These are phyloP conservation scores for Chaetomiaceae sp. DNA, from an alignment of 2,329 filamentous ascomycete species.

Conservation along the genomic window DNA sequence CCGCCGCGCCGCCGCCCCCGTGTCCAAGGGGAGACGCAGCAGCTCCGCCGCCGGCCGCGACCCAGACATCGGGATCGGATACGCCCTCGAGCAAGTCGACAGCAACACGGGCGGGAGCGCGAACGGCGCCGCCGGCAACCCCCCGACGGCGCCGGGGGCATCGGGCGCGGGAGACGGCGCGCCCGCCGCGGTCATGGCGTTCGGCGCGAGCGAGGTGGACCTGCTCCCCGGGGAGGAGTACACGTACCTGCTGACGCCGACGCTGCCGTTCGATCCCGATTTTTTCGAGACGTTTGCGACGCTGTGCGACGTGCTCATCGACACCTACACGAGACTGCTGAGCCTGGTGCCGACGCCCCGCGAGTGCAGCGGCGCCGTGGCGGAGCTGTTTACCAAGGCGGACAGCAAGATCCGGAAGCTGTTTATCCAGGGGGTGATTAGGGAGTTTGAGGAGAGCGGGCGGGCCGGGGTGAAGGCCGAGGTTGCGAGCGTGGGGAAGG, in stretches of 20 bases:
- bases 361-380: constrained; percentile 64
- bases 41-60: constrained; percentile 34
- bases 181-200: constrained; percentile 47
- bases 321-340: constrained; percentile 79
- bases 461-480: constrained; percentile 72
- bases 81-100: constrained; percentile 19
- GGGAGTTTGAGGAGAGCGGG: constrained; percentile 89
- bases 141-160: too few relatives aligned
- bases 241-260: constrained; percentile 81
- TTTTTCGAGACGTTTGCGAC: constrained; percentile 97
- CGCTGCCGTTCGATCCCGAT: constrained; percentile 90
- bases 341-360: constrained; percentile 70
- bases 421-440: constrained; percentile 77
- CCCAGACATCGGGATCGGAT: constrained; percentile 23
- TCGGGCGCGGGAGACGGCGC: constrained; percentile 14
- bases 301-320: constrained; percentile 90
- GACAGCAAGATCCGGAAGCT: constrained; percentile 84
- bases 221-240: constrained; percentile 82
- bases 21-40: constrained; percentile 53
- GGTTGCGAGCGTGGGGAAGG: constrained; percentile 78
- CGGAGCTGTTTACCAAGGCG: constrained; percentile 84
- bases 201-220: constrained; percentile 58
- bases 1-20: constrained; percentile 54
- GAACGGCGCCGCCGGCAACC: constrained; percentile 11
- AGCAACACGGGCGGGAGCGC: constrained; percentile 38